Conservation (phyloP, 2,329 filamentous ascomycete genomes). For the Aspergillus carbonarius region DNA sequence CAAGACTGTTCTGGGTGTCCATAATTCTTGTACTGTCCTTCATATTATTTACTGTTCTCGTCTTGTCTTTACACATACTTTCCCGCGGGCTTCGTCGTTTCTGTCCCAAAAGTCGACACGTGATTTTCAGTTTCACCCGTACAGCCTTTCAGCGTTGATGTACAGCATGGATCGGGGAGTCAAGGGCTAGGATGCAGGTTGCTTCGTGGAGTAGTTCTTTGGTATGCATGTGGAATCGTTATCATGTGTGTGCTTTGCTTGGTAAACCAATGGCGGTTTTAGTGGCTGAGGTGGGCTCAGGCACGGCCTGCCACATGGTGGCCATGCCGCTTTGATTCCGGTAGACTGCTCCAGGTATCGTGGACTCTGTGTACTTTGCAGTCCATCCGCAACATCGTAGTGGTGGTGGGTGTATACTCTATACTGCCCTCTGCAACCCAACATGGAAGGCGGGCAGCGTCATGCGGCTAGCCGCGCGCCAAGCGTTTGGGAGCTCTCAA, state of each 20-base stretch:
- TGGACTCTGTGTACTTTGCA: no score
- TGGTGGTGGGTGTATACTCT: no score
- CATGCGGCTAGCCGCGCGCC: constrained; percentile 25
- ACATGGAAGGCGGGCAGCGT: not conserved
- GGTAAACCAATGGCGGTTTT: no score
- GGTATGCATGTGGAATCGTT: no score
- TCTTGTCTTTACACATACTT: constrained; percentile 2
- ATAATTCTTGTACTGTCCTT: constrained; percentile 24
- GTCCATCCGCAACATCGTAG: no score
- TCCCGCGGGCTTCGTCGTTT: not conserved
- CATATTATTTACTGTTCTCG: constrained; percentile 11
- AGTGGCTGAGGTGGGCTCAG: no score
- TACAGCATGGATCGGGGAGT: constrained; percentile 9
- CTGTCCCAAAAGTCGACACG: constrained; percentile 13
- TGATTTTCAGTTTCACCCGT: constrained; percentile 4
- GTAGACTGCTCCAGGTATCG: no score
- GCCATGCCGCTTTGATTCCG: no score
- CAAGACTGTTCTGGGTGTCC: constrained; percentile 32
- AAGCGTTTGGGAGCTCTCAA: constrained; percentile 26
- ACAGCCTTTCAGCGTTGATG: constrained; percentile 16
- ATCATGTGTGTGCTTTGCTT: not conserved
- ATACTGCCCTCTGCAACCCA: no score
- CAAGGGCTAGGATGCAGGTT: not conserved
- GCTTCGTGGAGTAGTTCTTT: not conserved
- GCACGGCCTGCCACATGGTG: no score